A percentile compares a stretch with the other conserved stretches of the same genome.
Conservation (phyloP, 371 early-diverging fungal genomes). For the Umbelopsis sp. region DNA sequence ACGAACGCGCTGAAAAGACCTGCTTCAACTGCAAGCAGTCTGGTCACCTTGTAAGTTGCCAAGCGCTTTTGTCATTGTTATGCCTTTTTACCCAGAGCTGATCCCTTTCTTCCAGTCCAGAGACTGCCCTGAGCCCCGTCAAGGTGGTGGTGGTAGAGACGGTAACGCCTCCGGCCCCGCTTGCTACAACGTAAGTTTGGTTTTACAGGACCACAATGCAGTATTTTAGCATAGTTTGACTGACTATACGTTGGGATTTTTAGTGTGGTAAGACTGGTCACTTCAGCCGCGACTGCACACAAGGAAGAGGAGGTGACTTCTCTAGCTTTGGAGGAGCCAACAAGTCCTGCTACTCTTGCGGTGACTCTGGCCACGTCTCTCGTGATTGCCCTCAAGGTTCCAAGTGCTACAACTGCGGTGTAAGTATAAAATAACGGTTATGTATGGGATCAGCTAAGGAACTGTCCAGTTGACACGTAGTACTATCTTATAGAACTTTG, state of each 20-base stretch:
- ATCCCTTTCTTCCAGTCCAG: slow-evolving; percentile 23
- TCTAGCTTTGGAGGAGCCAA: slow-evolving; percentile 17
- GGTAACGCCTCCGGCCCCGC: slow-evolving; percentile 30
- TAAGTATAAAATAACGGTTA: background rate
- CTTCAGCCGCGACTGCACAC: slow-evolving; percentile 42
- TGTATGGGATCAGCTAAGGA: background rate
- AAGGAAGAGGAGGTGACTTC: slow-evolving; percentile 29
- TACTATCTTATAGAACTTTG: slow-evolving; percentile 31
- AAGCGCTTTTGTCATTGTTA: background rate
- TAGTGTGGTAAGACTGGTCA: slow-evolving; percentile 40
- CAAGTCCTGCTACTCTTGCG: slow-evolving; percentile 36
- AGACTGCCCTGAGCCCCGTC: slow-evolving; percentile 33
- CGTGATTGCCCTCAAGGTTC: slow-evolving; percentile 44
- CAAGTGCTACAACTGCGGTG: slow-evolving; percentile 44
- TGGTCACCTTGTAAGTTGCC: slow-evolving; percentile 27
- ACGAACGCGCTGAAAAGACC: slow-evolving; percentile 37
- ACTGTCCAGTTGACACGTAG: no score
- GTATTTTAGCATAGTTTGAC: background rate
- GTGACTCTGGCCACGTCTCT: slow-evolving; percentile 30
- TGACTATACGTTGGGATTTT: background rate
- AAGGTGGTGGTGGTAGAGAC: slow-evolving; percentile 26
- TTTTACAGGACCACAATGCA: no score
- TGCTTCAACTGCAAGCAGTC: slow-evolving; percentile 42
- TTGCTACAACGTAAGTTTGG: slow-evolving; percentile 35
- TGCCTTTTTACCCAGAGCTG: slow-evolving; percentile 1